These are phyloP conservation scores for Gastrolobium bilobum DNA, from an alignment of 306 rosid species.

Conservation along the genomic window DNA sequence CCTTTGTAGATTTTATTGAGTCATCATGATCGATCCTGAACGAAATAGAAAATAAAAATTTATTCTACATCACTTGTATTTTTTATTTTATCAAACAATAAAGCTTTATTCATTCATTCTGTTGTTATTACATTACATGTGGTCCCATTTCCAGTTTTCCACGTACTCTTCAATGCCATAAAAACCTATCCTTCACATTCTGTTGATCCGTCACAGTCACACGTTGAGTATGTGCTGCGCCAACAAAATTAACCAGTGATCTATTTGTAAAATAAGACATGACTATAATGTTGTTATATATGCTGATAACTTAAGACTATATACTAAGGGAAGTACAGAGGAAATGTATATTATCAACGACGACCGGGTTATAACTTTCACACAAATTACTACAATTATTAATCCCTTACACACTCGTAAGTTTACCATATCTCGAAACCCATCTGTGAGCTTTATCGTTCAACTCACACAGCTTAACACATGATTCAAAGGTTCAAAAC, in stretches of 20 bases:
- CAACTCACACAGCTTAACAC: background rate
- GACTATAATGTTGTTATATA: background rate
- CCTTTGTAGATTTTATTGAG: too few relatives aligned
- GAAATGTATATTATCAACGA: background rate
- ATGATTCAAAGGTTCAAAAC: background rate
- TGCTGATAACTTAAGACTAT: background rate
- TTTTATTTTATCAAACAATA: background rate
- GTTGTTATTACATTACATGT: constrained; percentile 19
- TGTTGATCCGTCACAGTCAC: constrained; percentile 26
- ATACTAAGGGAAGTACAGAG: background rate
- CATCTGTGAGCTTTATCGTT: background rate
- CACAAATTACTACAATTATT: background rate
- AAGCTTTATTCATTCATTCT: constrained; percentile 37
- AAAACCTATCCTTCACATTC: constrained; percentile 35
- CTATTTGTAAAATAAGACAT: constrained; percentile 8
- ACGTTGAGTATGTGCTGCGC: background rate
- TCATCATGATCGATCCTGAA: too few relatives aligned
- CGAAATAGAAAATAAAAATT: too few relatives aligned
- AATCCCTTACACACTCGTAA: background rate
- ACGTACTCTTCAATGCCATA: constrained; percentile 36
- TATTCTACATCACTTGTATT: background rate
- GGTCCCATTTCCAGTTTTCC: constrained; percentile 27
- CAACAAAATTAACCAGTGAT: background rate
- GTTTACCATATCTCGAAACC: background rate
- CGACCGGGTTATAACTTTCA: background rate